Evolutionary conservation across 177 flowering plant genomes (phyloP).

Genomic region (Vitis hybrid): DNA sequence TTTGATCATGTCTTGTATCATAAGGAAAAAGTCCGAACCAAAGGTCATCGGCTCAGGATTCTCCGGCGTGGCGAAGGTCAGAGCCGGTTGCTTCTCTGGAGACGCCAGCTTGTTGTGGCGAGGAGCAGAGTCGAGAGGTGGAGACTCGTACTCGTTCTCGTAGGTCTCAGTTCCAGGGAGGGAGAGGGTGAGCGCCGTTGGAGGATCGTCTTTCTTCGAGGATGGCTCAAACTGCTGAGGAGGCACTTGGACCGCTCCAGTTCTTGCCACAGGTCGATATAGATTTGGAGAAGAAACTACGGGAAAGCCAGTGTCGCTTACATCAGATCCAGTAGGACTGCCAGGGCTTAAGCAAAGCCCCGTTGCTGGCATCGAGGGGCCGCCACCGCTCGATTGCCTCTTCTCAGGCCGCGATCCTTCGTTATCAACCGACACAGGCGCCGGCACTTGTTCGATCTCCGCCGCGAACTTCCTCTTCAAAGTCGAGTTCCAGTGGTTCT

Average conservation of each 20-base stretch:
- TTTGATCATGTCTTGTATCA: slow-evolving; percentile 34
- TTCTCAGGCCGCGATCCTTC: slow-evolving; percentile 10
- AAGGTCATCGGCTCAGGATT: not conserved
- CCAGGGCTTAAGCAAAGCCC: slow-evolving; percentile 8
- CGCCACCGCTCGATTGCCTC: slow-evolving; percentile 11
- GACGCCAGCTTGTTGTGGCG: not conserved
- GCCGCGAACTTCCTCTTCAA: slow-evolving; percentile 33
- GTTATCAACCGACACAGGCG: not conserved
- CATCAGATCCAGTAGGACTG: slow-evolving; percentile 24
- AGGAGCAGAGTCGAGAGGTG: not conserved
- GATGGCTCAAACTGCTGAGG: not conserved
- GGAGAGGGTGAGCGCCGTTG: slow-evolving; percentile 24
- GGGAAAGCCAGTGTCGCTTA: slow-evolving; percentile 21
- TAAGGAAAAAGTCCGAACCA: slow-evolving; percentile 19
- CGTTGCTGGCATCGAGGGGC: not conserved
- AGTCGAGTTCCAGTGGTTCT: slow-evolving; percentile 57
- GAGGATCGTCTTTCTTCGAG: slow-evolving; percentile 7
- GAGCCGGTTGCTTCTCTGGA: not conserved
- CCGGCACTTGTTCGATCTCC: not conserved
- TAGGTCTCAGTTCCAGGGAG: slow-evolving; percentile 19
- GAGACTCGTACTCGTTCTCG: not conserved
- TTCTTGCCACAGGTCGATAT: not conserved
- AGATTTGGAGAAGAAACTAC: not conserved
- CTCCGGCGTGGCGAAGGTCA: not conserved
- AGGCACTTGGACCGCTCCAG: not conserved